Evolutionary conservation across 2,329 filamentous ascomycete genomes (phyloP).

Genomic region (Botryotinia convoluta): DNA sequence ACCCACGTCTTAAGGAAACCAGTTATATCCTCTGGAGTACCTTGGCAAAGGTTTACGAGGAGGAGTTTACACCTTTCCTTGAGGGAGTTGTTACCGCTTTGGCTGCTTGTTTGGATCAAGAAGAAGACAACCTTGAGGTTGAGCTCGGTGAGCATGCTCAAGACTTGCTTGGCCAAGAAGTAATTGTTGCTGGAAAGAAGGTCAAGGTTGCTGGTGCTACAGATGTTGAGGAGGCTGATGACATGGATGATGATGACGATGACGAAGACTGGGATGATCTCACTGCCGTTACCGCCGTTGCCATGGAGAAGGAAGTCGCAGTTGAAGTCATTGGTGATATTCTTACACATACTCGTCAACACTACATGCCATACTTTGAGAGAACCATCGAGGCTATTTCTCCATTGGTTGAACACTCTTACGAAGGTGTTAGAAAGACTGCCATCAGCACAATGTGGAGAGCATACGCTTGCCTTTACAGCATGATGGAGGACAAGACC

Average conservation of each 20-base stretch:
- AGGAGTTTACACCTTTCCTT: constrained; percentile 76
- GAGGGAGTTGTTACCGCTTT: constrained; percentile 75
- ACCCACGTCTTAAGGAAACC: constrained; percentile 88
- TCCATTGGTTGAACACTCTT: constrained; percentile 80
- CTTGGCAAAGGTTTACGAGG: constrained; percentile 88
- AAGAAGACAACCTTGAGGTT: constrained; percentile 78
- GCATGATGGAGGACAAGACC: constrained; percentile 75
- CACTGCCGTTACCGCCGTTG: constrained; percentile 80
- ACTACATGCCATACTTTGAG: constrained; percentile 82
- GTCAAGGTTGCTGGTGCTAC: constrained; percentile 71
- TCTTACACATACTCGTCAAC: constrained; percentile 77
- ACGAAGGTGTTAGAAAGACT: constrained; percentile 91
- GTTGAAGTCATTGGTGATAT: constrained; percentile 93
- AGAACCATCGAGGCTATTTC: constrained; percentile 80
- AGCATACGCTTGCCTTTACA: constrained; percentile 86
- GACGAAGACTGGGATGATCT: constrained; percentile 84
- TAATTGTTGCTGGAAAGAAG: constrained; percentile 79
- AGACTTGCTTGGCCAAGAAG: constrained; percentile 71
- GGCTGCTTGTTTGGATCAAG: constrained; percentile 81
- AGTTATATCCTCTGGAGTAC: constrained; percentile 97
- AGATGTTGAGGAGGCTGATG: constrained; percentile 56
- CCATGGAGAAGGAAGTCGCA: constrained; percentile 95
- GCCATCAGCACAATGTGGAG: constrained; percentile 90
- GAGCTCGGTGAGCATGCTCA: constrained; percentile 71
- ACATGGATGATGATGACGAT: constrained; percentile 67